Evolutionary conservation across 1,139 yeast species (phyloP).

Genomic region (Geotrichum histeridarum): DNA sequence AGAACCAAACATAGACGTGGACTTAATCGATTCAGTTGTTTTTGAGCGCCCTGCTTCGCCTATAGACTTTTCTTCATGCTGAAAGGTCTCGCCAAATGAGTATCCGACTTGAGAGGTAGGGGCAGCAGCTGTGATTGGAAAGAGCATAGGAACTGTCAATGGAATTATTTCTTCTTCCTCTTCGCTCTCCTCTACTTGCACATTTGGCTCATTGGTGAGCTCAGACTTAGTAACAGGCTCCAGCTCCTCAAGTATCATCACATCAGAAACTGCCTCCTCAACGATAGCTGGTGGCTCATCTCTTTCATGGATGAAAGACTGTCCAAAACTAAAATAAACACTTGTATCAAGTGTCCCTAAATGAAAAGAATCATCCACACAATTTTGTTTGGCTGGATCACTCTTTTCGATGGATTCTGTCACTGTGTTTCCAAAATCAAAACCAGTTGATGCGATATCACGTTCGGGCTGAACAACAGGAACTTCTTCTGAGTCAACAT

Average conservation of each 20-base stretch:
- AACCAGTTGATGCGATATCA: not conserved
- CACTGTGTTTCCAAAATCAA: not conserved
- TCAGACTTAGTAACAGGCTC: not conserved
- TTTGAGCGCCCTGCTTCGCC: not conserved
- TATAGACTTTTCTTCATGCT: not conserved
- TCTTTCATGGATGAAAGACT: slow-evolving; percentile 1
- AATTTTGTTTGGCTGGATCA: not conserved
- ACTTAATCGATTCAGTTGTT: not conserved
- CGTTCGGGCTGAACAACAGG: not conserved
- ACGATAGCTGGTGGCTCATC: not conserved
- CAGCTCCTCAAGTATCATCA: not conserved
- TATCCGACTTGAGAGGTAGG: slow-evolving; percentile 5
- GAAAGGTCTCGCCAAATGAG: slow-evolving; percentile 6
- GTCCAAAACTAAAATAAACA: slow-evolving; percentile 8
- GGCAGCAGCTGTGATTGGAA: not conserved
- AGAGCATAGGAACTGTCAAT: not conserved
- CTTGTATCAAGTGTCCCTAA: slow-evolving; percentile 2
- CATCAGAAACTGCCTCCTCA: not conserved
- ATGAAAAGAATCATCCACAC: not conserved
- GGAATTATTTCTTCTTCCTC: not conserved
- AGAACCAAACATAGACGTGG: slow-evolving; percentile 5
- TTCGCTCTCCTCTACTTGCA: not conserved
- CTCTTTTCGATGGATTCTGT: not conserved
- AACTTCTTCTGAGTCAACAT: not conserved
- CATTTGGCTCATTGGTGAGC: not conserved